Evolutionary conservation across 75 land plant genomes (phyloP).

Genomic region (Sequoia sempervirens): DNA sequence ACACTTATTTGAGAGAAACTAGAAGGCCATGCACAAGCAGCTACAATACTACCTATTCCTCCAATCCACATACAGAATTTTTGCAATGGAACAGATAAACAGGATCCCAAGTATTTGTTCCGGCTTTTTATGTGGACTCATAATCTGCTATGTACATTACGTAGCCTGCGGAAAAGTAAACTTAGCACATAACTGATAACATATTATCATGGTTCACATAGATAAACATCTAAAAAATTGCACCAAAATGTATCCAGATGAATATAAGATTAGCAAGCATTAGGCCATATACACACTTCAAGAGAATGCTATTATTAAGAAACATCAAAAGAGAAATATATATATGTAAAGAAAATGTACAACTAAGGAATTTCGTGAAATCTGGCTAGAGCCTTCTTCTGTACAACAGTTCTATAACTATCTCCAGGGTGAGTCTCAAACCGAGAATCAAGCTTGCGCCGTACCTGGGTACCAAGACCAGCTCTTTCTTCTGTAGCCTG

Average conservation of each 20-base stretch:
- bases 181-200: not conserved
- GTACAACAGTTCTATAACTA: conserved; percentile 37
- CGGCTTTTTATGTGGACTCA: not conserved
- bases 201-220: not conserved
- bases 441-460: conserved; percentile 34
- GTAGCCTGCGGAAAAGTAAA: not conserved
- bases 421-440: conserved; percentile 52
- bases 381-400: conserved; percentile 49
- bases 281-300: not conserved
- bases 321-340: not conserved
- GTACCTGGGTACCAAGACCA: conserved; percentile 40
- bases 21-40: too few relatives aligned
- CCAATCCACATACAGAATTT: too few relatives aligned
- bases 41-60: too few relatives aligned
- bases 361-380: conserved; percentile 44
- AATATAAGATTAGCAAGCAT: not conserved
- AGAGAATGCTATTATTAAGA: not conserved
- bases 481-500: conserved; percentile 32
- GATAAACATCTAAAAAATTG: not conserved
- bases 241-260: not conserved
- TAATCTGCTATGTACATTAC: not conserved
- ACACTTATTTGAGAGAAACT: too few relatives aligned
- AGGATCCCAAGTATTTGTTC: not conserved
- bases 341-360: not conserved
- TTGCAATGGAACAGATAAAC: not conserved